Percentiles rank a stretch among this genome's conserved stretches.
phyloP scores from a whole-genome alignment of 208 protist genomes.

The Phytomonas sp. region DNA sequence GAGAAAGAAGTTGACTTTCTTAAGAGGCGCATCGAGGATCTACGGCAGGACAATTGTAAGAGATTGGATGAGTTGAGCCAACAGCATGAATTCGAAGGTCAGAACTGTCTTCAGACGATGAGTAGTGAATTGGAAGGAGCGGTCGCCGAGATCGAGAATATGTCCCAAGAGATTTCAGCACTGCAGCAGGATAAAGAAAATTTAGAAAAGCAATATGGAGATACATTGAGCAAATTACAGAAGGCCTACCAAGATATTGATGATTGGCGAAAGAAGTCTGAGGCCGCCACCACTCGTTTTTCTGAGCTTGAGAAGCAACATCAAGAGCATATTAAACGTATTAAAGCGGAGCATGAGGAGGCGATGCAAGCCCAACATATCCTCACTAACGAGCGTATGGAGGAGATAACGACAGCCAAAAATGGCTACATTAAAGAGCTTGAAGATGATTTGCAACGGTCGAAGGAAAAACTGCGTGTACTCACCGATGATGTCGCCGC shows the following conservation, averaged over 20 bases:
- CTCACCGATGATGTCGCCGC: constrained; percentile 43
- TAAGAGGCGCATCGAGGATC: constrained; percentile 48
- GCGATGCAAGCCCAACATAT: constrained; percentile 33
- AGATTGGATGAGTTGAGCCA: constrained; percentile 45
- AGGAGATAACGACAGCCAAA: constrained; percentile 35
- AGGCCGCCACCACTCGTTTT: constrained; percentile 13
- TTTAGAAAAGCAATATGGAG: constrained; percentile 15
- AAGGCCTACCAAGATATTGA: constrained; percentile 13
- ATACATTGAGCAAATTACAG: constrained; percentile 13
- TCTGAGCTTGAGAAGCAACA: constrained; percentile 46
- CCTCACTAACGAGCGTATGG: constrained; percentile 41
- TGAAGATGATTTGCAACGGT: constrained; percentile 30
- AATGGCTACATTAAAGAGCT: constrained; percentile 46
- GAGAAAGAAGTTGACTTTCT: constrained; percentile 57
- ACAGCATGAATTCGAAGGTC: constrained; percentile 47
- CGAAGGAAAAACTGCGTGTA: constrained; percentile 36
- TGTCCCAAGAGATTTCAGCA: constrained; percentile 21
- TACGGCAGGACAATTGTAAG: constrained; percentile 40
- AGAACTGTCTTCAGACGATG: constrained; percentile 45
- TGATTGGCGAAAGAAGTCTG: constrained; percentile 11
- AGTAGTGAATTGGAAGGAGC: constrained; percentile 40
- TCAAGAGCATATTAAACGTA: constrained; percentile 28
- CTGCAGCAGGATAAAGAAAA: constrained; percentile 18
- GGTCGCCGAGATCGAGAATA: constrained; percentile 22
- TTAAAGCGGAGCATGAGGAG: constrained; percentile 21